Conservation (phyloP, 2,329 filamentous ascomycete species). For the Zymoseptoria ardabiliae region DNA sequence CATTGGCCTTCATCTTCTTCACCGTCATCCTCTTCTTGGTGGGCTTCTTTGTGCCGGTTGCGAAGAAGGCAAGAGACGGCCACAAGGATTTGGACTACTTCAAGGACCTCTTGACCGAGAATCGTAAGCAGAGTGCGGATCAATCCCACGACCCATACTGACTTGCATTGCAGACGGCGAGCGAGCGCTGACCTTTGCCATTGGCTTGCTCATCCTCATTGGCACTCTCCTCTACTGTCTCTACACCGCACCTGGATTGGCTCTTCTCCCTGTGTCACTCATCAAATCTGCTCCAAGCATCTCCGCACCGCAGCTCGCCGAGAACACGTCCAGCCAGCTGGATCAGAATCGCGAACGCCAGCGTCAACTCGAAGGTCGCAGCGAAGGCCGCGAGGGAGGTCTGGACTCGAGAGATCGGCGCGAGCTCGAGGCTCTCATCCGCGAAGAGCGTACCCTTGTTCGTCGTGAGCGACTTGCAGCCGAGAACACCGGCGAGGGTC, state of each 20-base stretch:
- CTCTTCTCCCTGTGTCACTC: conserved; percentile 78
- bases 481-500: conserved; percentile 72
- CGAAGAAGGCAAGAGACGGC: conserved; percentile 54
- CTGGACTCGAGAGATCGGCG: conserved; percentile 79
- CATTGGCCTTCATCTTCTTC: conserved; percentile 71
- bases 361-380: conserved; percentile 80
- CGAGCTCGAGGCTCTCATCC: conserved; percentile 76
- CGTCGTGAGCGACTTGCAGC: conserved; percentile 81
- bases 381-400: conserved; percentile 63
- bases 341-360: conserved; percentile 87
- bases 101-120: conserved; percentile 73
- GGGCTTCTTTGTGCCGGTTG: conserved; percentile 86
- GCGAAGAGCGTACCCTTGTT: conserved; percentile 87
- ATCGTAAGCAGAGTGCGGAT: conserved; percentile 47
- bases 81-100: conserved; percentile 86
- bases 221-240: conserved; percentile 80
- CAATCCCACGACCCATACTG: conserved; percentile 9
- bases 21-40: conserved; percentile 79
- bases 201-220: conserved; percentile 80
- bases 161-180: conserved; percentile 58
- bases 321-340: conserved; percentile 70
- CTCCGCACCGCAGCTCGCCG: conserved; percentile 70
- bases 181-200: conserved; percentile 79
- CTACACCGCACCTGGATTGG: conserved; percentile 83
- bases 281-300: conserved; percentile 88